Percentiles rank a stretch among this genome's conserved stretches.
Evolutionary conservation across 2,329 filamentous ascomycete genomes (phyloP).

Genomic region (Cucurbitaria berberidis): DNA sequence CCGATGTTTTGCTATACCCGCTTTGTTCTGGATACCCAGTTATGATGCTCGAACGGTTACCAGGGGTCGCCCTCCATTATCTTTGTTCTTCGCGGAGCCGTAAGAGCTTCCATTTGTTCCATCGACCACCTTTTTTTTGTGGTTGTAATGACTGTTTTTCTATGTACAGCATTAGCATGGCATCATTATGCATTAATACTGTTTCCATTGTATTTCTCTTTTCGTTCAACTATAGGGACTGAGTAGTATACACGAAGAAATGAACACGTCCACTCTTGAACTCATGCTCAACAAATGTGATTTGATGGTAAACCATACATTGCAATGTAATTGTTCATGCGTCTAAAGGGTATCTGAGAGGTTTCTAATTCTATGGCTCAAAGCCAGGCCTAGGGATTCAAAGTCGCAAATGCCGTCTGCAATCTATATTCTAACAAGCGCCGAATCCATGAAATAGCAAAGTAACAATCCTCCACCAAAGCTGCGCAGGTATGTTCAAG

Average conservation of each 20-base stretch:
- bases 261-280: neutral
- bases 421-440: neutral
- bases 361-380: neutral
- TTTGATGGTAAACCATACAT: neutral
- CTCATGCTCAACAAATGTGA: neutral
- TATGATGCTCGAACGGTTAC: neutral
- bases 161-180: neutral
- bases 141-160: neutral
- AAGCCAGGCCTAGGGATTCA: neutral
- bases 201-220: neutral
- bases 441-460: neutral
- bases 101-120: neutral
- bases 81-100: neutral
- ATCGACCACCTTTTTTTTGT: neutral
- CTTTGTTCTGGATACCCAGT: constrained; percentile 1
- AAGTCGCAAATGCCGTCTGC: neutral
- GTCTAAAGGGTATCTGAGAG: neutral
- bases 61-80: neutral
- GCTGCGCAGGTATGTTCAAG: neutral
- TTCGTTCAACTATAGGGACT: neutral
- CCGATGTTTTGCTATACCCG: constrained; percentile 11
- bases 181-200: neutral
- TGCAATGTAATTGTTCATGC: neutral
- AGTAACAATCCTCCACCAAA: neutral
- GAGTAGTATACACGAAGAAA: neutral